Evolutionary conservation across 2,329 filamentous ascomycete genomes (phyloP), one percentile per base, ranked within the genome.

Genomic region (Trichoderma aggressivum): DNA sequence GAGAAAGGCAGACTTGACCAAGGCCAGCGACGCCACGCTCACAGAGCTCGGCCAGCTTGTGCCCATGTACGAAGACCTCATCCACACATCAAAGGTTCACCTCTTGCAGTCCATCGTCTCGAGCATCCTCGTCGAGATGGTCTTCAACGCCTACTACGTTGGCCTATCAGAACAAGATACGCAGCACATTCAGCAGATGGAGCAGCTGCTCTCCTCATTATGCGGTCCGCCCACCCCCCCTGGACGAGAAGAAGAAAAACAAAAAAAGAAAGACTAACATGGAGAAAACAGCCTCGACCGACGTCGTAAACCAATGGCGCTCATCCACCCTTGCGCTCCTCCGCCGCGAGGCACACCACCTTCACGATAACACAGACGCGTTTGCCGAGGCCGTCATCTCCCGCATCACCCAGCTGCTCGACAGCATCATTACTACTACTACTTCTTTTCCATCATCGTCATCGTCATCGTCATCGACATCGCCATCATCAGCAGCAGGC

Each of bases 261-360:
- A 39, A 34, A 36, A 59, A 24, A 11, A 39, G 36, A 39, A 30
- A n/a, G 24, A 39, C 66, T 70, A 62, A 70, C 14, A 28, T 32
- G 34, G 14, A 60, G 26, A n/a, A 11, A 79, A 77, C 78, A 81
- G 83, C 81, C 62, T 83, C 86, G 6, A 81, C 82, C 59, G 85
- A 88, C 73, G 82, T 85, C 34, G 84, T 90, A 73, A 91, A 91
- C 77, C 87, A 89, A 76, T 92, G 90, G 90, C 88, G 90, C 50
- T 88, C 89, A 7, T 83, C 85, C n/a, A 92, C 90, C 2, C 83
- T 91, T 53, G 84, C 87, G 30, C 83, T 90, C 56, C 79, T 92
- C 64, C 85, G 84, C 68, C 87, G 87, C 75, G 87, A 88, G 72
- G 82, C 85, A 7, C 76, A 81, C 39, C 84, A 81, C 70, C 82